These are phyloP conservation scores for Cladosporium sp. DNA, from an alignment of 2,329 filamentous ascomycete species.

Conservation along the genomic window DNA sequence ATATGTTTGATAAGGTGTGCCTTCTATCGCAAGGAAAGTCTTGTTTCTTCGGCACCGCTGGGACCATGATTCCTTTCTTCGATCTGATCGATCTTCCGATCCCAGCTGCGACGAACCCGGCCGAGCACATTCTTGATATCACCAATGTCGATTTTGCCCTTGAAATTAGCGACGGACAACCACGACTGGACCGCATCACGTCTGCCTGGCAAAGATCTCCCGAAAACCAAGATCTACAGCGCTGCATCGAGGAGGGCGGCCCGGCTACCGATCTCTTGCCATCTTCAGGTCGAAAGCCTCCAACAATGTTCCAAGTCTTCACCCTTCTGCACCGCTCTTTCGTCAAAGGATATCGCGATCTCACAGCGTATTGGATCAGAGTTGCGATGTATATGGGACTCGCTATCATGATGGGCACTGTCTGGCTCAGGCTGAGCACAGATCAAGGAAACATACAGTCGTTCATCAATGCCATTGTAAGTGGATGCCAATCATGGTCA, in stretches of 20 bases:
- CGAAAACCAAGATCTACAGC: no score
- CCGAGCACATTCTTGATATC: slow-evolving; percentile 70
- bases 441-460: slow-evolving; percentile 69
- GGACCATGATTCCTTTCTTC: slow-evolving; percentile 56
- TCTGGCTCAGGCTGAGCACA: slow-evolving; percentile 69
- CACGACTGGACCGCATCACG: background rate
- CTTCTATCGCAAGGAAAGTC: slow-evolving; percentile 65
- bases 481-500: background rate
- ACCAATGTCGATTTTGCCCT: slow-evolving; percentile 69
- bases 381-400: slow-evolving; percentile 74
- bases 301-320: slow-evolving; percentile 24
- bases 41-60: slow-evolving; percentile 65
- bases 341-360: slow-evolving; percentile 75
- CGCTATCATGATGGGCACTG: slow-evolving; percentile 80
- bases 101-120: slow-evolving; percentile 66
- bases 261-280: slow-evolving; percentile 25
- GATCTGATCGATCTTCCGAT: slow-evolving; percentile 54
- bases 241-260: no score
- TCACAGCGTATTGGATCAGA: slow-evolving; percentile 75
- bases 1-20: slow-evolving; percentile 70
- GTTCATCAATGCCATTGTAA: slow-evolving; percentile 68
- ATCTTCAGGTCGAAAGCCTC: background rate
- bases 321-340: slow-evolving; percentile 71
- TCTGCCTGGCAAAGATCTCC: background rate
- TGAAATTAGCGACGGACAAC: background rate